Base-by-base conservation (phyloP, 2,329 filamentous ascomycete species). In the Fusarium sambucinum region DNA sequence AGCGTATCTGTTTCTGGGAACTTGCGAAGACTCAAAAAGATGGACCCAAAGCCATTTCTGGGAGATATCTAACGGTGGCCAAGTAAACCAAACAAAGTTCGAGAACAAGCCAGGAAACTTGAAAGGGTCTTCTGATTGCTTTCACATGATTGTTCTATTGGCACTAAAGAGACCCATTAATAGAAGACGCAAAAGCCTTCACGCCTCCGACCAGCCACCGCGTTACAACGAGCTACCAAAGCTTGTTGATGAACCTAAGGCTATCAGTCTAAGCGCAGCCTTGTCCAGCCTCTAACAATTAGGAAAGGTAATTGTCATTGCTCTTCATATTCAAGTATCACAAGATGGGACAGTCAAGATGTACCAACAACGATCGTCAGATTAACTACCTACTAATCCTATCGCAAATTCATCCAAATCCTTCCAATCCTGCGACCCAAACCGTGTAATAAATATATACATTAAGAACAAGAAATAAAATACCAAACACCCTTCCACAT, bases 311-410 rank as follows among this genome's bases (percentile, higher is more conserved):
- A 37, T 57, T n/a, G 8, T 27, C 33, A 21, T 23, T 4, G 5
- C 9, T 12, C 25, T 21, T 16, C 27, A 11, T 21, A 23, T 17
- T 21, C 10, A 33, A 29, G 7, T 7, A 21, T 38, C n/a, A 38
- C n/a, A 41, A 16, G 17, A 8, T 8, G 23, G 35, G n/a, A 7
- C 21, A 32, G 23, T 17, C 6, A 51, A 42, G 11, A 13, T 27
- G n/a, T n/a, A 50, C 51, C 46, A 63, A 55, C 30, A 41, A 51
- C 65, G 38, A 27, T 66, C 50, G 65, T 53, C 66, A 70, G 53
- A 70, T 70, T 70, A 21, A 69, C 65, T 63, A 63, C 50, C 59
- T 70, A 63, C 32, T 69, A 59, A 59, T 69, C 52, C 55, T 57
- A 48, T 45, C 58, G 32, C 30, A 35, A 27, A 11, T 27, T 17